Evolutionary conservation across 2,329 filamentous ascomycete species (phyloP).

Genomic region (Phyllosticta paracitricarpa): DNA sequence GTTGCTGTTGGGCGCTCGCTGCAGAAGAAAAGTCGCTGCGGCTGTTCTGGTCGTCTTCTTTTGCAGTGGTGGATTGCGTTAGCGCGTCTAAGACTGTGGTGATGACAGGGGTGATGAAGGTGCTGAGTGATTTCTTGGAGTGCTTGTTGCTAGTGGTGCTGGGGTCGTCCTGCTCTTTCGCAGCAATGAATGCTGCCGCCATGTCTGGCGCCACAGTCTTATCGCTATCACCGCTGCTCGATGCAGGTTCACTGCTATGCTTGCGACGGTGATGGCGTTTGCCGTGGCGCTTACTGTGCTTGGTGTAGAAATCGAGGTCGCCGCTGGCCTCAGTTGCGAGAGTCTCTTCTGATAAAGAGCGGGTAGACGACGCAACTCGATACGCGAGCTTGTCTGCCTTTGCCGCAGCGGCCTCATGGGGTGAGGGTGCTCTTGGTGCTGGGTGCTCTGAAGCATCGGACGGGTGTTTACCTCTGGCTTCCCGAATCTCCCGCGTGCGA

Average conservation of each 20-base stretch:
- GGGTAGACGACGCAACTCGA: not conserved
- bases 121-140: not conserved
- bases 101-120: not conserved
- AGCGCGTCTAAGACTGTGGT: not conserved
- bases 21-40: not conserved
- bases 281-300: slow-evolving; percentile 1
- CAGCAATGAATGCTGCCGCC: not conserved
- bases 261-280: not conserved
- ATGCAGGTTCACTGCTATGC: not conserved
- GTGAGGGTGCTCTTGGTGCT: not conserved
- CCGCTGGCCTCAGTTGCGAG: slow-evolving; percentile 3
- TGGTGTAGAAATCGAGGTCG: slow-evolving; percentile 1
- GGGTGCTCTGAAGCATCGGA: slow-evolving; percentile 5
- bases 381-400: not conserved
- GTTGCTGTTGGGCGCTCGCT: not conserved
- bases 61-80: not conserved
- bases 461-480: slow-evolving; percentile 32
- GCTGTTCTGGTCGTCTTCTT: not conserved
- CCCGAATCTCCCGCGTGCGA: slow-evolving; percentile 71
- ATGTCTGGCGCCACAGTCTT: not conserved
- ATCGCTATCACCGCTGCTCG: not conserved
- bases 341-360: not conserved
- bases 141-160: not conserved
- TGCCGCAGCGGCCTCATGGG: not conserved
- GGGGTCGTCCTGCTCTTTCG: not conserved